phyloP scores from a whole-genome alignment of 805 yeast genomes.

The Wickerhamiella allomyrinae region DNA sequence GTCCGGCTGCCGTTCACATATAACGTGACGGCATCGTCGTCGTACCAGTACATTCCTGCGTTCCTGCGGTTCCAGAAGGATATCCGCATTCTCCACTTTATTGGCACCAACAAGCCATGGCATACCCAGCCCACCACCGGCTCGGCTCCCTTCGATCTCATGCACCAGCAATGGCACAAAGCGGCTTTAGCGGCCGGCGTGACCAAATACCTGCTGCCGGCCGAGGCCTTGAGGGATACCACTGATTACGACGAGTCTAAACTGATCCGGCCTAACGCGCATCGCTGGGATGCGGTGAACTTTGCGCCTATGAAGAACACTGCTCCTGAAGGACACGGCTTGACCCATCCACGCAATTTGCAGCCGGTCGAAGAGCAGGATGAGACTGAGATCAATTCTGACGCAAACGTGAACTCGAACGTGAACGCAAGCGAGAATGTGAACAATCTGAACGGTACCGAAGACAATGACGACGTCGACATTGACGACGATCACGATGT shows the following conservation, averaged over 20 bases:
- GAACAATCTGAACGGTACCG: neutral
- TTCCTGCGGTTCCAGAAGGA: constrained; percentile 35
- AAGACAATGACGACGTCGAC: neutral
- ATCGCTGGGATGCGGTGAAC: constrained; percentile 15
- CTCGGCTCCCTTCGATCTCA: constrained; percentile 1
- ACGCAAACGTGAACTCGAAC: neutral
- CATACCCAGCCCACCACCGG: neutral
- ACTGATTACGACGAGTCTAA: constrained; percentile 3
- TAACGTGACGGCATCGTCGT: constrained; percentile 56
- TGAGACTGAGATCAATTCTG: neutral
- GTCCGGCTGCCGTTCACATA: constrained; percentile 59
- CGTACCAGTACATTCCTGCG: constrained; percentile 65
- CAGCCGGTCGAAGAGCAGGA: neutral
- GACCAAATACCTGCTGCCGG: constrained; percentile 2
- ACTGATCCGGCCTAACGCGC: constrained; percentile 12
- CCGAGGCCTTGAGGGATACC: too few relatives aligned
- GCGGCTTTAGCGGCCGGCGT: constrained; percentile 1
- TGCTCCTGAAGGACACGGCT: neutral
- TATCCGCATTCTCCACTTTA: constrained; percentile 29
- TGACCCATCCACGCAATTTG: constrained; percentile 9
- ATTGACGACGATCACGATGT: neutral
- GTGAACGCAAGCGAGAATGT: neutral
- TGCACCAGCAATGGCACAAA: constrained; percentile 5
- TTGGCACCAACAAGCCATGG: constrained; percentile 30
- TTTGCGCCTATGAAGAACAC: constrained; percentile 15